Evolutionary conservation across 495 filamentous ascomycete genomes (phyloP), one percentile per base, ranked within the genome.

Genomic region (Bacidia rubella): DNA sequence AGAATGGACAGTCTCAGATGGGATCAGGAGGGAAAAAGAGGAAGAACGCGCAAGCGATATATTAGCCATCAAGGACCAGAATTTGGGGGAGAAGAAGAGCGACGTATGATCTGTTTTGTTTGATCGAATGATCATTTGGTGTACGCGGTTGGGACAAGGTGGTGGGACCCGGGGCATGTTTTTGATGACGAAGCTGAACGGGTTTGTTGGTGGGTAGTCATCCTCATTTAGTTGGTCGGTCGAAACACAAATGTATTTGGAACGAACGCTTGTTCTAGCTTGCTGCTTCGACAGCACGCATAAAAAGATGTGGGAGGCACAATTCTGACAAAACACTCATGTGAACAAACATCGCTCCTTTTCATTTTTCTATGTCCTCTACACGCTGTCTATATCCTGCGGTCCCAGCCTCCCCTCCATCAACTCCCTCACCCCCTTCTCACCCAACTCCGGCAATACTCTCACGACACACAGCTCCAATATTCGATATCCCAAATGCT

Each of bases 391-490:
- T 52, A 40, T 2, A 40, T 46, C 53, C 39, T 32, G 26, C 21
- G 17, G 44, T 19, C 76, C 72, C 39, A 87, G 66, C 59, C 89
- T 73, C 62, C 83, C 81, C 58, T 75, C 81, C 76, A 86, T 77
- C 44, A 95, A 64, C 61, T 87, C 83, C 51, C 68, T 66, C 10
- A 87, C 76, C 35, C 81, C 80, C 60, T 75, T 80, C 57, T 88
- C 85, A 26, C 77, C 75, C 58, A 97, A 59, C 72, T 98, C 92
- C 24, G 92, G 92, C 48, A 95, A 72, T 27, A 96, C 66, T 58
- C 82, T 76, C 32, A 84, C 79, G 12, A 98, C 69, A 0, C 94
- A 54, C 49, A 86, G 68, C 65, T 97, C 92, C 38, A 95, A 59
- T 38, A 88, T 71, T 21, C 74, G 70, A 57, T 90, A 93, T 41